phyloP scores from a whole-genome alignment of 1,139 yeast genomes.

The Meyerozyma guilliermondii region DNA sequence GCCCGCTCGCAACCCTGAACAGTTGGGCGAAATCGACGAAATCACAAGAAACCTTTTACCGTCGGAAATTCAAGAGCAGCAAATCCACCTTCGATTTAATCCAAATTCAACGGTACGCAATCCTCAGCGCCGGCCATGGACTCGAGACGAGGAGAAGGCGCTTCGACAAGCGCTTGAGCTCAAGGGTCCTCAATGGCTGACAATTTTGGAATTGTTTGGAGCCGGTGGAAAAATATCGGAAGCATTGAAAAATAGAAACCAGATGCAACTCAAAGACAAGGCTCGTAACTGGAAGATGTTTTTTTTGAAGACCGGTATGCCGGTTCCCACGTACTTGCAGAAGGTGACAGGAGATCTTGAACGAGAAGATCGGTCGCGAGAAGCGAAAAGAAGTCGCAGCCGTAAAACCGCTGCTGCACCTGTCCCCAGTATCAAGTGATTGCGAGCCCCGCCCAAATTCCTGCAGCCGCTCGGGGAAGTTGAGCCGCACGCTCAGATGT shows the following conservation, averaged over 20 bases:
- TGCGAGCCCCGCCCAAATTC: neutral
- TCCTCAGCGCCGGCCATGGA: constrained; percentile 68
- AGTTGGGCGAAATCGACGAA: constrained; percentile 16
- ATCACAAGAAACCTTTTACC: constrained; percentile 34
- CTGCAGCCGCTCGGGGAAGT: neutral
- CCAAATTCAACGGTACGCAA: constrained; percentile 23
- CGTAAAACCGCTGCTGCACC: constrained; percentile 44
- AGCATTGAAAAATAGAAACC: constrained; percentile 77
- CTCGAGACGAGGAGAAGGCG: constrained; percentile 83
- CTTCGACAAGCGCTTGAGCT: constrained; percentile 73
- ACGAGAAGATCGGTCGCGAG: constrained; percentile 37
- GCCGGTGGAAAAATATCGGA: constrained; percentile 88
- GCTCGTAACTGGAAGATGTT: constrained; percentile 93
- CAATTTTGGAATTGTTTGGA: constrained; percentile 81
- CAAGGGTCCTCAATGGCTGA: constrained; percentile 92
- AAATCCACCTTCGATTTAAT: constrained; percentile 34
- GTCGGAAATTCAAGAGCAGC: constrained; percentile 45
- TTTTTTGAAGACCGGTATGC: constrained; percentile 63
- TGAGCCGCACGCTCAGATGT: neutral
- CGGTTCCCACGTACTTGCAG: constrained; percentile 71
- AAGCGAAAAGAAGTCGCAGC: constrained; percentile 20
- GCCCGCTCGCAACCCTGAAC: constrained; percentile 3
- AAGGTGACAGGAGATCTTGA: constrained; percentile 87
- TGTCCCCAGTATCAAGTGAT: constrained; percentile 14
- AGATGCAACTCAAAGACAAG: constrained; percentile 89